phyloP scores from a whole-genome alignment of 306 rosid species.

The Vicia villosa region DNA sequence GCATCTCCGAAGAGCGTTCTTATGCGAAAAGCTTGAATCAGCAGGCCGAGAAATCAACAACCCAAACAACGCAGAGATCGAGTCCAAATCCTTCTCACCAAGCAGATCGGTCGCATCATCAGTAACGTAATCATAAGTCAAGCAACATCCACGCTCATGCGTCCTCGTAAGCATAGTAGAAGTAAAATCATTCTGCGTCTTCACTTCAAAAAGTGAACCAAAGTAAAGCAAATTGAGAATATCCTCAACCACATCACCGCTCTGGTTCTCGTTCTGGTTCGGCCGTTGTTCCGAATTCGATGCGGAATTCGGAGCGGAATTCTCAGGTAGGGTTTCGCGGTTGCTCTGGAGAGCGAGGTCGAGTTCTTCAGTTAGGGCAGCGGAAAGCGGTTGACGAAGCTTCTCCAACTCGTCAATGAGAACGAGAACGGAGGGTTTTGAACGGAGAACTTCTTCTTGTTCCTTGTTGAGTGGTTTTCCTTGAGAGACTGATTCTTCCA shows the following conservation, averaged over 20 bases:
- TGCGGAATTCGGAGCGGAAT: not conserved
- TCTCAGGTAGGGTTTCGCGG: conserved; percentile 38
- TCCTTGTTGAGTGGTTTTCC: conserved; percentile 82
- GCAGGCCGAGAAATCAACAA: conserved; percentile 77
- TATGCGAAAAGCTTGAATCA: conserved; percentile 82
- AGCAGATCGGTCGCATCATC: conserved; percentile 98
- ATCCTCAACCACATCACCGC: conserved; percentile 55
- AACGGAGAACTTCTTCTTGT: conserved; percentile 81
- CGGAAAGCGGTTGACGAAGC: conserved; percentile 79
- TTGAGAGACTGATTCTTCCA: conserved; percentile 74
- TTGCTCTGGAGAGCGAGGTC: conserved; percentile 43
- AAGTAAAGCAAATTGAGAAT: conserved; percentile 83
- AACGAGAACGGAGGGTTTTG: conserved; percentile 59
- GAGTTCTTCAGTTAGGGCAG: conserved; percentile 73
- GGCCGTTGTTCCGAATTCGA: not conserved
- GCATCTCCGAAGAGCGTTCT: conserved; percentile 78
- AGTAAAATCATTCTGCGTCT: conserved; percentile 82
- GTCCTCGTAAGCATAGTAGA: conserved; percentile 84
- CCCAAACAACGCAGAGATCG: conserved; percentile 63
- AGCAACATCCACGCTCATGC: conserved; percentile 89
- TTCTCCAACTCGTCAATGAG: conserved; percentile 91
- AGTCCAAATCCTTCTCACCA: conserved; percentile 81
- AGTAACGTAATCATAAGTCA: conserved; percentile 91
- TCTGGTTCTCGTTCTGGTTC: conserved; percentile 30
- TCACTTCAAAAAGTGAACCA: conserved; percentile 86